phyloP scores from a whole-genome alignment of 2,329 filamentous ascomycete genomes.

The Fusarium nodosum region DNA sequence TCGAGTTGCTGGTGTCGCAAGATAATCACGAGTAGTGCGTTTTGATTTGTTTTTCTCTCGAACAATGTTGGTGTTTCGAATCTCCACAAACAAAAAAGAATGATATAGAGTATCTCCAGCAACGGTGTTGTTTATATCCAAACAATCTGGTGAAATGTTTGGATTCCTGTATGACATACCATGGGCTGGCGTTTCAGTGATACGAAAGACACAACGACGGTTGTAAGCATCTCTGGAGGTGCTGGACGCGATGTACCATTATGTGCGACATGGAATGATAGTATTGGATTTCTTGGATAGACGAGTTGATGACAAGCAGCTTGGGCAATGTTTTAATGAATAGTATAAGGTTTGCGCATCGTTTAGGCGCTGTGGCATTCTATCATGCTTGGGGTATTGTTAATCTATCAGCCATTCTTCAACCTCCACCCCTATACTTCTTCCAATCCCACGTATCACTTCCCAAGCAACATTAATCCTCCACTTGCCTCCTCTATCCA shows the following conservation, averaged over 20 bases:
- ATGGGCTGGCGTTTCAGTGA: constrained; percentile 41
- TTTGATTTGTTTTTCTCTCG: constrained; percentile 10
- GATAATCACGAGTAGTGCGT: constrained; percentile 4
- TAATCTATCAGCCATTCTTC: constrained; percentile 81
- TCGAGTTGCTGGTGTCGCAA: constrained; percentile 47
- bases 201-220: constrained; percentile 11
- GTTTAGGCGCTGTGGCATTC: background rate
- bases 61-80: constrained; percentile 12
- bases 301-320: constrained; percentile 28
- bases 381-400: constrained; percentile 22
- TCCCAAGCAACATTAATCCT: constrained; percentile 85
- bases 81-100: constrained; percentile 20
- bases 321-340: constrained; percentile 18
- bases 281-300: constrained; percentile 38
- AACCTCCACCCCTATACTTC: constrained; percentile 82
- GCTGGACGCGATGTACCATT: constrained; percentile 42
- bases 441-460: constrained; percentile 75
- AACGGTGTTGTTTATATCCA: constrained; percentile 14
- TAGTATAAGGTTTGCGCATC: background rate
- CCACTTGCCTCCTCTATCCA: constrained; percentile 81
- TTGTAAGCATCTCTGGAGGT: constrained; percentile 16
- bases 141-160: constrained; percentile 33
- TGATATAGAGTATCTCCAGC: constrained; percentile 21
- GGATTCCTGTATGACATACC: constrained; percentile 38
- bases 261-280: constrained; percentile 43